Evolutionary conservation across 306 rosid genomes (phyloP).

Genomic region (Lathyrus sativus): DNA sequence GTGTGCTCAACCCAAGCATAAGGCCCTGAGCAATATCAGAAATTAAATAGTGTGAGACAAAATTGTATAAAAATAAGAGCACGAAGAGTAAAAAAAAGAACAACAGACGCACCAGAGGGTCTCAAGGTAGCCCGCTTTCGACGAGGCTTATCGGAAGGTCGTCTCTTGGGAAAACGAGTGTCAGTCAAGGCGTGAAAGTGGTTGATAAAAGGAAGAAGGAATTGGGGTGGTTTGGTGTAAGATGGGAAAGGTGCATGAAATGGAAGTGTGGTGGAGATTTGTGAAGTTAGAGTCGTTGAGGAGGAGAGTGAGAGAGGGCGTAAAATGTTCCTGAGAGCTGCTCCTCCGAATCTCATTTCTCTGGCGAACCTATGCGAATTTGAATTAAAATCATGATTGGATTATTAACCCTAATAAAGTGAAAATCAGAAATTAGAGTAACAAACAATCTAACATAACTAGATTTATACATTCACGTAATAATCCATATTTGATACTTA

Average conservation of each 20-base stretch:
- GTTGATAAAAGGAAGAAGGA: constrained; percentile 51
- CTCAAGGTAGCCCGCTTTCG: constrained; percentile 75
- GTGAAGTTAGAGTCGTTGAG: constrained; percentile 35
- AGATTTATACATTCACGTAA: no score
- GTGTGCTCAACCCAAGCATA: constrained; percentile 72
- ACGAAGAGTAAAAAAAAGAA: not conserved
- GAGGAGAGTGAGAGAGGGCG: constrained; percentile 52
- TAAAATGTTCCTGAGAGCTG: constrained; percentile 53
- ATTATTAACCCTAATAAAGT: not conserved
- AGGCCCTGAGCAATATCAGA: constrained; percentile 58
- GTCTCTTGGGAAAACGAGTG: constrained; percentile 75
- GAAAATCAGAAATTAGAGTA: no score
- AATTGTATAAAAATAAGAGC: not conserved
- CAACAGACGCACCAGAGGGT: constrained; percentile 58
- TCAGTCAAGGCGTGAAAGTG: constrained; percentile 82
- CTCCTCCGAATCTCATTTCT: constrained; percentile 66
- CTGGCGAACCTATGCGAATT: not conserved
- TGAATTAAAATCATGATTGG: not conserved
- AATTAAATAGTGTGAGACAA: not conserved
- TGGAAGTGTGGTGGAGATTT: constrained; percentile 15
- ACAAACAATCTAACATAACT: no score
- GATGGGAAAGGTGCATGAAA: constrained; percentile 36
- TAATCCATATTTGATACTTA: no score
- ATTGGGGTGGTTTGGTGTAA: constrained; percentile 40
- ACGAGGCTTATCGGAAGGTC: constrained; percentile 68